Evolutionary conservation across 306 rosid genomes (phyloP), one percentile per base, ranked within the genome.

Genomic region (Rosa lucieae): DNA sequence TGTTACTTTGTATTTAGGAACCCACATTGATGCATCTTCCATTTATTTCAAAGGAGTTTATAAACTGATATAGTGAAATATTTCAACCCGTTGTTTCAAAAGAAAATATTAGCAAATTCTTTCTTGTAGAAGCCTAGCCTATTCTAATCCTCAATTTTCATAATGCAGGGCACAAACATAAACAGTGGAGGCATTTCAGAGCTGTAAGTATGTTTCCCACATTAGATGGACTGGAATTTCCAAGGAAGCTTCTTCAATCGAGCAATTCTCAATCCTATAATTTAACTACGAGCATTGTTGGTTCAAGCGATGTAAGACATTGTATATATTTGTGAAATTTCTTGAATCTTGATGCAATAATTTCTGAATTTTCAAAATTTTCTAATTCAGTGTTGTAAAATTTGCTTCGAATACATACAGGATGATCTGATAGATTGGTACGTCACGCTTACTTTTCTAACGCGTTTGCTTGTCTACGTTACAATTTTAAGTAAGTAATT

Each of bases 401-500:
- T 53, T 77, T 52, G 55, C 18, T 23, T 13, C 47, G 29, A 10
- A 47, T 7, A 39, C 13, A 39, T 56, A n/a, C 85, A 84, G 80
- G 78, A 78, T 8, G 77, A 78, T 72, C 1, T 76, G 0, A 47
- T 26, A 3, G 78, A 78, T 13, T 81, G 82, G 85, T 69, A 69
- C 67, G 1, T 48, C 67, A 52, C 78, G 13, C 12, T 84, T 10
- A 20, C 70, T 17, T 84, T 81, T 12, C 35, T 74, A 8, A 62
- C 10, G 26, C 85, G 71, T 59, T 46, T 84, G 48, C 13, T 78
- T 35, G 29, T 42, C 8, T 84, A 81, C 43, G 1, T 81, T 13
- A 58, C 82, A 23, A 17, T 70, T 44, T 69, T 84, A 61, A 52
- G 87, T 78, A 77, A 20, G 85, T 59, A 39, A 8, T 2, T 49